Evolutionary conservation across 192 early-diverging fungal genomes (phyloP).

Genomic region (Coemansia sp.): DNA sequence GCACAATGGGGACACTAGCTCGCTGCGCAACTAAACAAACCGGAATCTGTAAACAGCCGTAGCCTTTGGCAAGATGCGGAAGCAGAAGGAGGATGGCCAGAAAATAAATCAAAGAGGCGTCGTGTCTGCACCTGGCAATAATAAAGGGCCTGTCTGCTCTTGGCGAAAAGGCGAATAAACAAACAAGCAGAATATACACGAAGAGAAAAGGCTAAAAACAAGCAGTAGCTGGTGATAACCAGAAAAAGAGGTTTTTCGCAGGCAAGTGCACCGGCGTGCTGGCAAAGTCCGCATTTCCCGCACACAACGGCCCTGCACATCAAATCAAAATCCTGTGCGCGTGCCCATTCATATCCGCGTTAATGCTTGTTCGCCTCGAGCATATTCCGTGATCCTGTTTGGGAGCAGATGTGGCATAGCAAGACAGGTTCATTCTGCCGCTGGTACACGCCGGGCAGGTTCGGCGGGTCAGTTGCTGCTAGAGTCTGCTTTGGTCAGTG

Average conservation of each 20-base stretch:
- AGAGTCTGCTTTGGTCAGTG: too few relatives aligned
- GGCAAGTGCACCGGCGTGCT: neutral
- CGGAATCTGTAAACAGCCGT: conserved; percentile 6
- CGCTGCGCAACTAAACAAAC: neutral
- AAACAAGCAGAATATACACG: neutral
- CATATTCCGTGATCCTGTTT: neutral
- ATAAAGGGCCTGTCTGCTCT: neutral
- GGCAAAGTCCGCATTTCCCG: conserved; percentile 3
- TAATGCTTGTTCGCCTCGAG: neutral
- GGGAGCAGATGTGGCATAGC: too few relatives aligned
- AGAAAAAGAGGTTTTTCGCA: neutral
- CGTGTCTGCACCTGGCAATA: neutral
- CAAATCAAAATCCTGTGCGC: neutral
- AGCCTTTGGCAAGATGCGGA: neutral
- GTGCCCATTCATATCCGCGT: neutral
- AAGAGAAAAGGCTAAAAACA: neutral
- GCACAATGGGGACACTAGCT: neutral
- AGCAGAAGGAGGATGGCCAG: neutral
- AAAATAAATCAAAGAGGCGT: neutral
- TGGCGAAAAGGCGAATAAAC: neutral
- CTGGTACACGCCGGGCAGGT: too few relatives aligned
- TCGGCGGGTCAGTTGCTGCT: too few relatives aligned
- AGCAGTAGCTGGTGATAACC: neutral
- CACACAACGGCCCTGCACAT: neutral
- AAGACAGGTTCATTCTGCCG: too few relatives aligned